These are phyloP conservation scores for Gaeumannomyces sp. DNA, from an alignment of 2,329 filamentous ascomycete species.

Conservation along the genomic window DNA sequence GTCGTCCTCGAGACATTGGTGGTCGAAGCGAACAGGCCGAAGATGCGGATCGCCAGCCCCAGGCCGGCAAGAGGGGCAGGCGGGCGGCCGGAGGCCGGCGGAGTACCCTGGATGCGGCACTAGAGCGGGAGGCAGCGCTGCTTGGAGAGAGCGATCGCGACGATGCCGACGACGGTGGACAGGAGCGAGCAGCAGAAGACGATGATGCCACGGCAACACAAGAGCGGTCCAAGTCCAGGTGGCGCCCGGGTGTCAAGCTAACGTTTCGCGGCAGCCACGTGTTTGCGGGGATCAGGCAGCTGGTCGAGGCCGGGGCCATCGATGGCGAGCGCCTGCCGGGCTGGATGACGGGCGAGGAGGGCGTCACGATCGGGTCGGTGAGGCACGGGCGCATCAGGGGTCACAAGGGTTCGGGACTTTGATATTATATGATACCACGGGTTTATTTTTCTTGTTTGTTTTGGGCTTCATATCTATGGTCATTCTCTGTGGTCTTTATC, in stretches of 20 bases:
- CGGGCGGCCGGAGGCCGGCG: slow-evolving; percentile 17
- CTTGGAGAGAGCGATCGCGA: slow-evolving; percentile 18
- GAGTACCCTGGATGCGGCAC: slow-evolving; percentile 30
- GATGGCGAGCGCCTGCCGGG: slow-evolving; percentile 76
- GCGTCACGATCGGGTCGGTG: slow-evolving; percentile 67
- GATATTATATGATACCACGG: slow-evolving; percentile 10
- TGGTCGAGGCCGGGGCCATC: slow-evolving; percentile 71
- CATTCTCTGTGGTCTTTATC: neutral
- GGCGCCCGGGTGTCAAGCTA: slow-evolving; percentile 56
- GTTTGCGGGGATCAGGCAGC: slow-evolving; percentile 70
- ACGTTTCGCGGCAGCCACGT: slow-evolving; percentile 72
- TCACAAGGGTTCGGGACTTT: slow-evolving; percentile 50
- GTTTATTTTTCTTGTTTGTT: slow-evolving; percentile 7
- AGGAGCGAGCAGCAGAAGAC: slow-evolving; percentile 18
- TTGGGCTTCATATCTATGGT: neutral
- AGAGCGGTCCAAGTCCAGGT: slow-evolving; percentile 22
- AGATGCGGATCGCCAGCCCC: slow-evolving; percentile 15
- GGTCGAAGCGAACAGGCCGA: slow-evolving; percentile 7
- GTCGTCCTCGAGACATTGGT: neutral
- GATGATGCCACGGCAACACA: slow-evolving; percentile 17
- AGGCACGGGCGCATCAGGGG: slow-evolving; percentile 58
- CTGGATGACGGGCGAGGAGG: slow-evolving; percentile 87
- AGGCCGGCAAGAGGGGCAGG: slow-evolving; percentile 6
- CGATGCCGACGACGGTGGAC: slow-evolving; percentile 18
- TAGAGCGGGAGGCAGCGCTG: slow-evolving; percentile 26